These are phyloP conservation scores for Lecanicillium sp. DNA, from an alignment of 2,329 filamentous ascomycete species.

Conservation along the genomic window DNA sequence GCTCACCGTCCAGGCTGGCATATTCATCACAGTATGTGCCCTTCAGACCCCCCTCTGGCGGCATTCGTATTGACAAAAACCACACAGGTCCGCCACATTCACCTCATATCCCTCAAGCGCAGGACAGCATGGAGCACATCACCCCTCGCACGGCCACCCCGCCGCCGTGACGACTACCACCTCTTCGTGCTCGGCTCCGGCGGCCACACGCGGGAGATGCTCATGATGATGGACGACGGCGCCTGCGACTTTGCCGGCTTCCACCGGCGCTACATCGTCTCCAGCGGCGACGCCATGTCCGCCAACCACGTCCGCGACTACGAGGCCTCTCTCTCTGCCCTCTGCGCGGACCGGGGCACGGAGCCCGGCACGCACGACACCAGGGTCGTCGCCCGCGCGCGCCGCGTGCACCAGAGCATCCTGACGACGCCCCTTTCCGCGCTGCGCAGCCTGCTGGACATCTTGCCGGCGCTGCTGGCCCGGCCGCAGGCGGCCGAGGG, in stretches of 20 bases:
- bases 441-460: conserved; percentile 57
- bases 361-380: conserved; percentile 52
- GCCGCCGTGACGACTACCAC: conserved; percentile 43
- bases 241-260: conserved; percentile 44
- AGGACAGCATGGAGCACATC: conserved; percentile 12
- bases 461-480: conserved; percentile 49
- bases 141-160: not conserved
- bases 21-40: conserved; percentile 27
- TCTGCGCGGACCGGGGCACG: conserved; percentile 17
- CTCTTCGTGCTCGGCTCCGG: conserved; percentile 85
- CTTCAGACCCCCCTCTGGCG: conserved; percentile 6
- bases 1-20: conserved; percentile 17
- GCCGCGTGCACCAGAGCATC: conserved; percentile 75
- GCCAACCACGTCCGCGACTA: conserved; percentile 58
- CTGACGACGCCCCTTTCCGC: conserved; percentile 65
- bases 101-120: conserved; percentile 21
- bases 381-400: conserved; percentile 66
- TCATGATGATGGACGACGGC: conserved; percentile 66
- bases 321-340: conserved; percentile 27
- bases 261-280: conserved; percentile 77
- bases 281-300: conserved; percentile 66
- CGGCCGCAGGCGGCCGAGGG: conserved; percentile 22
- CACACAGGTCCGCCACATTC: conserved; percentile 26
- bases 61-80: conserved; percentile 10
- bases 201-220: conserved; percentile 92